Evolutionary conservation across 2,329 filamentous ascomycete genomes (phyloP), one percentile per base, ranked within the genome.

Genomic region (Ophiostoma triangulosporum): DNA sequence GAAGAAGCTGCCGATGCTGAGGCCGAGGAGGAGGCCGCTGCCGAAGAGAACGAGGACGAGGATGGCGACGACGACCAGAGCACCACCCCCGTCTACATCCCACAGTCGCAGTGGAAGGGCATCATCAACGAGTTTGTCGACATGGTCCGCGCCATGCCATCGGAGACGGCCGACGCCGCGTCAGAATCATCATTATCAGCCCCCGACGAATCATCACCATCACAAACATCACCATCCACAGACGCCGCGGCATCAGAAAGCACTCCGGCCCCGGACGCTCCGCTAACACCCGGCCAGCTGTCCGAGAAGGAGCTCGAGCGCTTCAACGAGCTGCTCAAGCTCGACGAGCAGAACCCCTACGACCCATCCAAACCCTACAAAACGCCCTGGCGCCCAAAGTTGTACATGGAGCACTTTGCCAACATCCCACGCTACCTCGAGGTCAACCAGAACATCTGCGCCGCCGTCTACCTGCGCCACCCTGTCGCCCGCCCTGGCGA

Each of bases 361-460:
- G 88, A 96, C 68, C 69, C 69, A 48, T 70, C 67, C 54, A 95
- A 95, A 70, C 88, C 93, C 3, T 98, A 98, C 66, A 78, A 78
- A 4, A 96, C 90, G 1, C 93, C 93, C 12, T 98, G 93, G 93
- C 72, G 77, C 59, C 93, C 93, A 12, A 78, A 89, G 54, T 77
- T 84, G 51, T 97, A 80, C 69, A 94, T 98, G 86, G 76, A 80
- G 51, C 83, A 90, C 0, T 98, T 98, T 69, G 89, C 90, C 24
- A 96, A 95, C 69, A 89, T 98, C 60, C 93, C 93, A 11, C 76
- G 86, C 52, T 98, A 97, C 68, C 79, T 98, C 57, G 94, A 98
- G 71, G 93, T 98, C 62, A 96, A 97, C 74, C 93, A 95, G 68
- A 94, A 90, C 64, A 86, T 97, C 62, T 98, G 93, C 69, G 84